Evolutionary conservation across 306 rosid species (phyloP).

Genomic region (Rosa multiflora): DNA sequence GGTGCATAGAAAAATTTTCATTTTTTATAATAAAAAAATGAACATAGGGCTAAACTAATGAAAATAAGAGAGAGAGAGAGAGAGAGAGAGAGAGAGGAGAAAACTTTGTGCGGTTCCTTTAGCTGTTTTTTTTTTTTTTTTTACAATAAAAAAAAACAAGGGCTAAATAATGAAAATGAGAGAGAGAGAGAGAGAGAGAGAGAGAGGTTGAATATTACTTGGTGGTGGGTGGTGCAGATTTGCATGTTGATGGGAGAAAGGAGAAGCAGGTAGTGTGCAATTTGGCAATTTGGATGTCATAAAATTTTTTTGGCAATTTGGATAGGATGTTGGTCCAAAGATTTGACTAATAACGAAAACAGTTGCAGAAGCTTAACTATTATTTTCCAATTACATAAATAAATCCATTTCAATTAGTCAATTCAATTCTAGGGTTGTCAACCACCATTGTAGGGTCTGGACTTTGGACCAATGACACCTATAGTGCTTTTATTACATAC

Average conservation of each 20-base stretch:
- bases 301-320: constrained; percentile 10
- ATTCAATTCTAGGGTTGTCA: constrained; percentile 14
- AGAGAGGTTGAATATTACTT: no score
- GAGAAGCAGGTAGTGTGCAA: not conserved
- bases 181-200: no score
- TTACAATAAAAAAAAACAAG: no score
- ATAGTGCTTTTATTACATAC: not conserved
- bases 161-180: no score
- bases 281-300: constrained; percentile 17
- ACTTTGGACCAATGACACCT: constrained; percentile 12
- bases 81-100: no score
- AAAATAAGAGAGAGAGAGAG: no score
- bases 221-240: not conserved
- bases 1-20: no score
- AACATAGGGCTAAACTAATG: no score
- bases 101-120: no score
- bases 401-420: constrained; percentile 7
- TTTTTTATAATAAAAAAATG: no score
- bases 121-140: no score
- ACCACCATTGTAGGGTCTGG: not conserved
- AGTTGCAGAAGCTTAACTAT: not conserved
- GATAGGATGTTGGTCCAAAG: constrained; percentile 10
- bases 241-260: not conserved
- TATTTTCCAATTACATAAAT: not conserved
- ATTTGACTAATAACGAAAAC: not conserved